Conservation (phyloP, 2,329 filamentous ascomycete species). For the Davidsoniella australis region DNA sequence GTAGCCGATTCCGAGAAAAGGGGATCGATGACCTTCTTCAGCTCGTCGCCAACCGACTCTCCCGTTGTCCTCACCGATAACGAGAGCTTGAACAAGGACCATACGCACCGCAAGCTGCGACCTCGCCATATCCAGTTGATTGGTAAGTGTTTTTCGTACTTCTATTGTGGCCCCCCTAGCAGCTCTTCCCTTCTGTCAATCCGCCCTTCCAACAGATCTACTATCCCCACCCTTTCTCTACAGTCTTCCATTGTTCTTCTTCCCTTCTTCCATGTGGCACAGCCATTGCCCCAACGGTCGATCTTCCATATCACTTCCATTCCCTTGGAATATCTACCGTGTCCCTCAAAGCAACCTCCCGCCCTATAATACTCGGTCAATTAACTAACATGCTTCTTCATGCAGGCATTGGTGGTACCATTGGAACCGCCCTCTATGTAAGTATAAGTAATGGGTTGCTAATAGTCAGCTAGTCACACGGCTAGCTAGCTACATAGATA, state of each 20-base stretch:
- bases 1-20: too few species aligned
- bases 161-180: neutral
- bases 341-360: too few species aligned
- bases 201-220: neutral
- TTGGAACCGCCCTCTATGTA: slow-evolving; percentile 44
- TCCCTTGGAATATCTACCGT: too few species aligned
- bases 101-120: slow-evolving; percentile 36
- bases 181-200: neutral
- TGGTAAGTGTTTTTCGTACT: slow-evolving; percentile 4
- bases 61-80: too few species aligned
- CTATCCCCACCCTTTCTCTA: neutral
- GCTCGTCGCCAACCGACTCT: too few species aligned
- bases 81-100: too few species aligned
- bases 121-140: slow-evolving; percentile 41
- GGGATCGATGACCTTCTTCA: too few species aligned
- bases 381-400: neutral
- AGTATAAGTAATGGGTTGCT: slow-evolving; percentile 17
- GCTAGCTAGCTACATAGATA: too few species aligned
- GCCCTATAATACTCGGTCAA: neutral
- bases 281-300: neutral
- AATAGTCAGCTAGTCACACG: neutral
- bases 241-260: neutral
- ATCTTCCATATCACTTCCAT: neutral
- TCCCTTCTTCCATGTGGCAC: neutral
- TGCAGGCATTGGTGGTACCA: slow-evolving; percentile 42